Percentiles rank a stretch among this genome's conserved stretches.
phyloP scores from a whole-genome alignment of 345 rosid species.

The Syzygium aqueum region DNA sequence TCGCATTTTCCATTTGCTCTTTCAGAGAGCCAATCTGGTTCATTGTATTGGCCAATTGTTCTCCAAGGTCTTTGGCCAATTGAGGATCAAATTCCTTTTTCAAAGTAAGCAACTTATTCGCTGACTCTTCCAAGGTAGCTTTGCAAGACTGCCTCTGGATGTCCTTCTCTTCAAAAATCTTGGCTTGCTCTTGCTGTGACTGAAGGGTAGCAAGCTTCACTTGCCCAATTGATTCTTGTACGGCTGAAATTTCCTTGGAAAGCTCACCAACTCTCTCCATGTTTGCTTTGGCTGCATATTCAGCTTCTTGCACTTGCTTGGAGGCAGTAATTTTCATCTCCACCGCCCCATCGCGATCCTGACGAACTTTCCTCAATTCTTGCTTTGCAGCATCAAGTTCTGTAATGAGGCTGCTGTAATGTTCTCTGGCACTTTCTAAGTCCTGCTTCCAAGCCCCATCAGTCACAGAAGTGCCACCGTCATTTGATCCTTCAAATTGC shows the following conservation, averaged over 20 bases:
- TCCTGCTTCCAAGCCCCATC: slow-evolving; percentile 41
- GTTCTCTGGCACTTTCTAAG: slow-evolving; percentile 46
- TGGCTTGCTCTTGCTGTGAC: slow-evolving; percentile 56
- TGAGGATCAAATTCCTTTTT: slow-evolving; percentile 71
- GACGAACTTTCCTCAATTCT: slow-evolving; percentile 64
- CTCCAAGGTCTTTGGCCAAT: slow-evolving; percentile 49
- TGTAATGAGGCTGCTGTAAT: slow-evolving; percentile 35
- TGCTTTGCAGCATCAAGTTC: slow-evolving; percentile 77
- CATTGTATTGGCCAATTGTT: slow-evolving; percentile 47
- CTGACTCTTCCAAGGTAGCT: slow-evolving; percentile 56
- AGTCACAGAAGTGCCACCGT: slow-evolving; percentile 21
- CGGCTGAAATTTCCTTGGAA: slow-evolving; percentile 57
- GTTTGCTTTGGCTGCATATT: slow-evolving; percentile 42
- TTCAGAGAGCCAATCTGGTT: slow-evolving; percentile 48
- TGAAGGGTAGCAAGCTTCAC: slow-evolving; percentile 71
- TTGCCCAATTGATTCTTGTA: slow-evolving; percentile 73
- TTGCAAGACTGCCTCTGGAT: slow-evolving; percentile 47
- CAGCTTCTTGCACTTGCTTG: slow-evolving; percentile 53
- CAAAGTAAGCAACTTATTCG: slow-evolving; percentile 40
- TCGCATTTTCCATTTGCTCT: slow-evolving; percentile 64
- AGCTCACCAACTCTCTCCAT: slow-evolving; percentile 66
- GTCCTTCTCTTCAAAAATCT: slow-evolving; percentile 67
- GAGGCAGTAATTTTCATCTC: slow-evolving; percentile 53
- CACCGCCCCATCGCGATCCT: slow-evolving; percentile 42
- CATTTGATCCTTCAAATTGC: slow-evolving; percentile 44